Base-by-base conservation (phyloP, 345 rosid genomes). In the Leavenworthia alabamica region DNA sequence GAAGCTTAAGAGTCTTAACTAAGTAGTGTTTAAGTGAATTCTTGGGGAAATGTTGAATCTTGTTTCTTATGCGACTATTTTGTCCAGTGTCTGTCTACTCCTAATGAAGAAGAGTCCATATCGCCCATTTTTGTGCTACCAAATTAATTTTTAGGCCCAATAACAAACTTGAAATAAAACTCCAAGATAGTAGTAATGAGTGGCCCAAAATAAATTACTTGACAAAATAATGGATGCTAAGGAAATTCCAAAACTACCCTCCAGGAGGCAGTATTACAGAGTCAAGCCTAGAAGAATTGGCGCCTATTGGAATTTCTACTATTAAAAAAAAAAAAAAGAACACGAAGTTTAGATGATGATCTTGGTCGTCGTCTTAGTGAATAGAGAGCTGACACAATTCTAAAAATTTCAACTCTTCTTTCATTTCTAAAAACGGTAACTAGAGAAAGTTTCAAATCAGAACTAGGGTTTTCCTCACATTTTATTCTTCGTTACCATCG, bases 251-350 rank as follows among this genome's bases (percentile, higher is more conserved):
- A 0, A 20, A 7, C 3, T 40, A 50, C 60, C 72, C 72, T 68
- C 55, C 0, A 42, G 22, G 23, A 14, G 0, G 1, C 29, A 50
- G 3, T 26, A 66, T 26, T 48, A 47, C 64, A 48, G 4, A n/a
- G n/a, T n/a, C 27, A 7, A 29, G 10, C 43, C 37, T 28, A 22
- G 3, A 10, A 2, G 12, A 0, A 24, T 70, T 70, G 63, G 74
- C 74, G 74, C 74, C 74, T 62, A 43, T 53, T 45, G 56, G 42
- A 51, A 52, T 68, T 60, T 60, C 46, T 49, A 43, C 10, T 13
- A 8, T 4, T 5, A 53, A 15, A 0, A 17, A n/a, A 9, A 23
- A 13, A 7, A 43, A 4, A 14, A 1, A 27, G 5, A 7, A 43
- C 63, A 70, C 6, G 49, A 35, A 27, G 27, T 44, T 10, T 20